Evolutionary conservation across 1,139 yeast species (phyloP).

Genomic region (Saccharomyces hybrid): DNA sequence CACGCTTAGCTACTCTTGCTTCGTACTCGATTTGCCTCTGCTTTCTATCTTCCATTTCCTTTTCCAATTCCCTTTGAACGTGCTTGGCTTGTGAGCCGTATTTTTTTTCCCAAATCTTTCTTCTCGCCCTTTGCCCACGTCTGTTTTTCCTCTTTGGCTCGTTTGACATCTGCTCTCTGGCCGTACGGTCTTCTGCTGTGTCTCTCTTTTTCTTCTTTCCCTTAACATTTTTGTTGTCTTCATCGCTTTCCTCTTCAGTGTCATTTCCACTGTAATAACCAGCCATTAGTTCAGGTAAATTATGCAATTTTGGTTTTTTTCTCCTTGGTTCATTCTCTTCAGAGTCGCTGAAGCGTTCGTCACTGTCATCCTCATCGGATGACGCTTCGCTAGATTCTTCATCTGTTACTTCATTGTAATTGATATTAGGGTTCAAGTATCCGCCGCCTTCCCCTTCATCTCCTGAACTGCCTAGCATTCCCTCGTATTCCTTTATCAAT

Average conservation of each 20-base stretch:
- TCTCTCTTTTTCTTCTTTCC: not conserved
- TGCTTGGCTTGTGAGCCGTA: slow-evolving; percentile 84
- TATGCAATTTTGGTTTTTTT: slow-evolving; percentile 23
- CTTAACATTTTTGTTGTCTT: slow-evolving; percentile 42
- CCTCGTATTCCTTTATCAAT: slow-evolving; percentile 37
- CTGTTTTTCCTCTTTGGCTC: slow-evolving; percentile 63
- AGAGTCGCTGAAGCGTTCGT: slow-evolving; percentile 29
- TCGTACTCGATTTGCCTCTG: slow-evolving; percentile 59
- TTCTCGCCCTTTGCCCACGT: slow-evolving; percentile 95
- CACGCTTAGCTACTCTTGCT: slow-evolving; percentile 62
- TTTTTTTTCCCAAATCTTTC: slow-evolving; percentile 90
- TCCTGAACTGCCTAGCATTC: slow-evolving; percentile 48
- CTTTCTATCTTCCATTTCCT: slow-evolving; percentile 48
- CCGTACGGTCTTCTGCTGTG: slow-evolving; percentile 22
- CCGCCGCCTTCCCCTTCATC: slow-evolving; percentile 33
- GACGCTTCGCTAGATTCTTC: slow-evolving; percentile 59
- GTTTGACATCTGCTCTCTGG: slow-evolving; percentile 39
- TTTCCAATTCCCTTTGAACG: slow-evolving; percentile 52
- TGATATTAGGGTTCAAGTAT: slow-evolving; percentile 33
- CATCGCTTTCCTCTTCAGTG: slow-evolving; percentile 47
- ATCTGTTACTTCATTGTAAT: slow-evolving; percentile 48
- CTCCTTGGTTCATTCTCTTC: slow-evolving; percentile 33
- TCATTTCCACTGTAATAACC: slow-evolving; percentile 70
- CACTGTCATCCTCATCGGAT: slow-evolving; percentile 37
- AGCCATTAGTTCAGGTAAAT: slow-evolving; percentile 61